Percentiles rank a stretch among this genome's conserved stretches.
Evolutionary conservation across 2,329 filamentous ascomycete genomes (phyloP).

Genomic region (Onygenales sp.): DNA sequence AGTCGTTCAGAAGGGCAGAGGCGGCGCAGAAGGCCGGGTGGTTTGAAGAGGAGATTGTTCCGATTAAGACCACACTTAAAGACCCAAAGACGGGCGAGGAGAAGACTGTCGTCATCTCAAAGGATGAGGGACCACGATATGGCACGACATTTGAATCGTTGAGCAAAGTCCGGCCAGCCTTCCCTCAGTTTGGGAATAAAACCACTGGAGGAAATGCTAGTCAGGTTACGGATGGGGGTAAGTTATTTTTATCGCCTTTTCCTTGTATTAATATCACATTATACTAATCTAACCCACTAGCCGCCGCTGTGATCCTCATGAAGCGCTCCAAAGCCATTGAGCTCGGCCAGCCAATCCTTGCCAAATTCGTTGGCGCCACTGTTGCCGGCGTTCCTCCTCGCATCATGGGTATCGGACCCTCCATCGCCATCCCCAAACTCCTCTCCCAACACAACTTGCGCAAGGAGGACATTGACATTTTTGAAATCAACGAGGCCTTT

Average conservation of each 20-base stretch:
- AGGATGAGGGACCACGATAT: constrained; percentile 82
- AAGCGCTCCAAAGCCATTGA: constrained; percentile 90
- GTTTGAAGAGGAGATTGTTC: constrained; percentile 90
- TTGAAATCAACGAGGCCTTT: constrained; percentile 97
- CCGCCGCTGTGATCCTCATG: constrained; percentile 55
- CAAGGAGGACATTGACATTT: constrained; percentile 74
- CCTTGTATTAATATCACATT: neutral
- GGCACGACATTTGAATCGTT: constrained; percentile 80
- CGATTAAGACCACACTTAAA: constrained; percentile 73
- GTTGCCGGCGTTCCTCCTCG: constrained; percentile 82
- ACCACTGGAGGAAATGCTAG: constrained; percentile 90
- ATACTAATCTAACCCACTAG: neutral
- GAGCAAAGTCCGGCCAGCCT: constrained; percentile 77
- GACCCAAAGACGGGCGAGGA: constrained; percentile 68
- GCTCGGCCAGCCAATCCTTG: constrained; percentile 77
- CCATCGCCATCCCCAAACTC: constrained; percentile 65
- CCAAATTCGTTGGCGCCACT: constrained; percentile 77
- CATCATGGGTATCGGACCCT: constrained; percentile 79
- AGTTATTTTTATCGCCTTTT: constrained; percentile 14
- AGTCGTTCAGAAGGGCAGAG: constrained; percentile 83
- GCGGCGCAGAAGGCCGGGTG: constrained; percentile 79
- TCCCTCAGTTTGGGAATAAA: constrained; percentile 76
- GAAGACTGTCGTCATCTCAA: constrained; percentile 67
- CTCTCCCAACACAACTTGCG: constrained; percentile 68
- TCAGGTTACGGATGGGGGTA: constrained; percentile 85